A percentile compares a stretch with the other conserved stretches of the same genome.
These are phyloP conservation scores for Blastocystis hominis DNA, from an alignment of 352 stramenopile species.

Conservation along the genomic window DNA sequence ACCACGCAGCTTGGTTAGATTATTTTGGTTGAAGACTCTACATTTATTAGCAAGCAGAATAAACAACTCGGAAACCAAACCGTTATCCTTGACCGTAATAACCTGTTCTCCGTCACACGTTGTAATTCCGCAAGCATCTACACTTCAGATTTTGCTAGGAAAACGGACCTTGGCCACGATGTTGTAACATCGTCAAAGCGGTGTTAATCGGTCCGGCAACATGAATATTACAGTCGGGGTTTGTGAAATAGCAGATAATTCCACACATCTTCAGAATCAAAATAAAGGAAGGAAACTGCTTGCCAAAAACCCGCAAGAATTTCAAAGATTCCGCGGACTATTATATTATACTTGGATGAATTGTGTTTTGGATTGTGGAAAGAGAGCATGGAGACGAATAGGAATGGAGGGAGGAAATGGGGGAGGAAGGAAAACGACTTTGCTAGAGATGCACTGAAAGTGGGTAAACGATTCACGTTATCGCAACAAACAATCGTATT, in stretches of 20 bases:
- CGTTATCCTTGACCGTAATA: conserved; percentile 36
- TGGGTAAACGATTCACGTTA: too few relatives aligned
- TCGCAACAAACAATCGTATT: neutral
- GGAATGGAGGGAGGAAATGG: too few relatives aligned
- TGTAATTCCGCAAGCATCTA: conserved; percentile 43
- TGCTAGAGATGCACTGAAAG: too few relatives aligned
- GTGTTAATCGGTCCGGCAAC: conserved; percentile 23
- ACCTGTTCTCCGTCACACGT: conserved; percentile 8
- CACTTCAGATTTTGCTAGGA: neutral
- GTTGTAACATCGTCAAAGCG: conserved; percentile 43
- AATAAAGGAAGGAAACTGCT: neutral
- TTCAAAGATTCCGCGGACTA: too few relatives aligned
- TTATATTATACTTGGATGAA: too few relatives aligned
- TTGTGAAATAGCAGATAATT: conserved; percentile 30
- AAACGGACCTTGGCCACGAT: conserved; percentile 20
- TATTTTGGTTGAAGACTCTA: conserved; percentile 91
- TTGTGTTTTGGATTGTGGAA: too few relatives aligned
- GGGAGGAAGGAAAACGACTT: too few relatives aligned
- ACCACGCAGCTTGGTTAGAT: conserved; percentile 86
- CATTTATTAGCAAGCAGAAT: neutral
- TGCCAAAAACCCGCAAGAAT: neutral
- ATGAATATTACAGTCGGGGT: neutral
- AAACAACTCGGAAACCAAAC: conserved; percentile 22
- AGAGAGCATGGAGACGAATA: too few relatives aligned
- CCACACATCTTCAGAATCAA: neutral